Percentiles rank a stretch among this genome's conserved stretches.
phyloP scores from a whole-genome alignment of 768 basidiomycete genomes.

The Leccinum imitatum region DNA sequence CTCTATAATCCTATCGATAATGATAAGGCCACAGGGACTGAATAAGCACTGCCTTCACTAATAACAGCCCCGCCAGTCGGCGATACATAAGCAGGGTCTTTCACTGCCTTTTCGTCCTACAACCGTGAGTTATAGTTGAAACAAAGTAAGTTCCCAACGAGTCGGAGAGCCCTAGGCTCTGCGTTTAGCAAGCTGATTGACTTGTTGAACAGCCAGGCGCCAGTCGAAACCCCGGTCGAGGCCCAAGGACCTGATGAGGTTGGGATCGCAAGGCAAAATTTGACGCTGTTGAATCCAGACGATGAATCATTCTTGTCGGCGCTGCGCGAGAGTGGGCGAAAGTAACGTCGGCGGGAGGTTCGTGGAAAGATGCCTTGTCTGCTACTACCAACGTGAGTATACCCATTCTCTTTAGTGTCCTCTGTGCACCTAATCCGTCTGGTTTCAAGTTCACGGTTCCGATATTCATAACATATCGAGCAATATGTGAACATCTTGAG shows the following conservation, averaged over 20 bases:
- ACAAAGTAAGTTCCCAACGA: background rate
- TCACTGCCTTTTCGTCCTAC: background rate
- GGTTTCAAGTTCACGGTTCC: no score
- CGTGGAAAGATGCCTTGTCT: no score
- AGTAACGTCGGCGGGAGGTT: no score
- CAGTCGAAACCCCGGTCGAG: background rate
- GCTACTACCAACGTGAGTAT: no score
- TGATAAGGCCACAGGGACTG: background rate
- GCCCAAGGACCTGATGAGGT: slow-evolving; percentile 11
- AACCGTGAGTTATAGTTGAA: slow-evolving; percentile 3
- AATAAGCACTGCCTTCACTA: background rate
- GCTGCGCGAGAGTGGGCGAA: background rate
- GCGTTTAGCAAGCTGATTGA: background rate
- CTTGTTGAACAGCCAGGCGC: slow-evolving; percentile 1
- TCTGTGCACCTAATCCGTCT: no score
- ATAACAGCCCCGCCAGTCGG: background rate
- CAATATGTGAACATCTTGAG: no score
- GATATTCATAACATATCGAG: no score
- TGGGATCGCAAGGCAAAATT: slow-evolving; percentile 9
- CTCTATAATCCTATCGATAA: no score
- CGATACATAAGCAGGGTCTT: background rate
- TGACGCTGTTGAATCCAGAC: background rate
- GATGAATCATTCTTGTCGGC: slow-evolving; percentile 9
- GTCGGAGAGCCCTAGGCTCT: background rate
- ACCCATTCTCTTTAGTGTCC: no score